Base-by-base conservation (phyloP, 2,329 filamentous ascomycete species). In the Pestalotiopsis sp. region DNA sequence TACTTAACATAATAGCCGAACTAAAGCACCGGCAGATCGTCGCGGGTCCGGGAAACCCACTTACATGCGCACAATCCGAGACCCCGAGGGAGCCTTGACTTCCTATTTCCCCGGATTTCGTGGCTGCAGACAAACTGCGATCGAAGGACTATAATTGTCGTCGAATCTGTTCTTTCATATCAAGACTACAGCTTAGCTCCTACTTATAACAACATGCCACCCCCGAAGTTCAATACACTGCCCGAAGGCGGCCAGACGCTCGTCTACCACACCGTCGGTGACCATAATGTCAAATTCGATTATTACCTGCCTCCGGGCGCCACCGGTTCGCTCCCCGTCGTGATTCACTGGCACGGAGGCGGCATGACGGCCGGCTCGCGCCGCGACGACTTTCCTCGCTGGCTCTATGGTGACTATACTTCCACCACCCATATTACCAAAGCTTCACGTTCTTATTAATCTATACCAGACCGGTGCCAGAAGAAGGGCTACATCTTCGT, bases 351-450 rank as follows among this genome's bases (percentile, higher is more conserved):
- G 14, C 64, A 66, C 45, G 64, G 64, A 11, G 64, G 64, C 13
- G 64, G 64, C 11, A 66, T 66, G 64, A 66, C 64, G 27, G 64
- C 64, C 6, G 64, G 64, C 20, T 66, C 64, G 45, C 64, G 64
- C 20, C 64, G 64, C 4, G 41, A 23, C 13, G 64, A 58, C 17
- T 66, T 66, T 17, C 64, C 64, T 17, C 45, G 23, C 27, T 56
- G 64, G 49, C n/a, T 66, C 2, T 57, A 66, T 23, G 49, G 64
- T 66, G 23, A 57, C 5, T 38, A 45, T 13, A 27, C 13, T 20
- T 4, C 38, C 6, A 7, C 17, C 14, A 20, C 6, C 4, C 14
- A 14, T 41, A 20, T 20, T 14, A 12, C 13, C n/a, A 20, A 13
- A 3, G 11, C n/a, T 7, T 13, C 2, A 59, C 57, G 23, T 23